phyloP scores from a whole-genome alignment of 495 filamentous ascomycete species.

The Penicillium nucicola region DNA sequence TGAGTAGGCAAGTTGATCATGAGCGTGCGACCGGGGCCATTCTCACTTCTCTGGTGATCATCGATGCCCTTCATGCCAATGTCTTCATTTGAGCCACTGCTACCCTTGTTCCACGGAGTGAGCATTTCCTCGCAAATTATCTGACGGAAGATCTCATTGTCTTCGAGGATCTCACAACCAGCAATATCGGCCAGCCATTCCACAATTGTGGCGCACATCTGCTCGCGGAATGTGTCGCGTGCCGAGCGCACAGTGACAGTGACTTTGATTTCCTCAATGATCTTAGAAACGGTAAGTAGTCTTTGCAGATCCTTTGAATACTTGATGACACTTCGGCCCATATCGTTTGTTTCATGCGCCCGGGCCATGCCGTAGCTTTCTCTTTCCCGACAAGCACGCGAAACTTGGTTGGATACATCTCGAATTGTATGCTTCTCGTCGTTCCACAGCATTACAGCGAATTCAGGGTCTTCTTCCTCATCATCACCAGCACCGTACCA shows the following conservation, averaged over 20 bases:
- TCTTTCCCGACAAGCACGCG: conserved; percentile 77
- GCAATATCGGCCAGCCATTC: conserved; percentile 94
- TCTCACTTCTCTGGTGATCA: conserved; percentile 67
- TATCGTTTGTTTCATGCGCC: conserved; percentile 82
- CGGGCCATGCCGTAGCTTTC: conserved; percentile 64
- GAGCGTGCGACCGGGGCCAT: conserved; percentile 30
- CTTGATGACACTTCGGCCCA: conserved; percentile 79
- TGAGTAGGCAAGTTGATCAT: conserved; percentile 37
- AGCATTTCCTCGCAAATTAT: conserved; percentile 89
- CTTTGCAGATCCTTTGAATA: conserved; percentile 67
- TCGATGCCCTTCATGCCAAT: conserved; percentile 86
- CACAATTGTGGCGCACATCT: conserved; percentile 97
- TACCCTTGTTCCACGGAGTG: conserved; percentile 79
- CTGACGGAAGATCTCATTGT: conserved; percentile 74
- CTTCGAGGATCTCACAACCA: conserved; percentile 78
- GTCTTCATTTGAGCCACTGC: conserved; percentile 75
- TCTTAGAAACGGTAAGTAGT: conserved; percentile 69
- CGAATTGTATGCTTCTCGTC: conserved; percentile 96
- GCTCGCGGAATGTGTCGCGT: conserved; percentile 91
- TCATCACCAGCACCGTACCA: conserved; percentile 67
- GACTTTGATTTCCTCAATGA: conserved; percentile 92
- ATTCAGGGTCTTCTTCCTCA: conserved; percentile 62
- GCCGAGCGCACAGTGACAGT: conserved; percentile 93
- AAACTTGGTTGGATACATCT: conserved; percentile 88
- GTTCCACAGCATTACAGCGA: conserved; percentile 90